A percentile compares a stretch with the other conserved stretches of the same genome.
These are phyloP conservation scores for Aspergillus diversus DNA, from an alignment of 495 filamentous ascomycete genomes.

Conservation along the genomic window DNA sequence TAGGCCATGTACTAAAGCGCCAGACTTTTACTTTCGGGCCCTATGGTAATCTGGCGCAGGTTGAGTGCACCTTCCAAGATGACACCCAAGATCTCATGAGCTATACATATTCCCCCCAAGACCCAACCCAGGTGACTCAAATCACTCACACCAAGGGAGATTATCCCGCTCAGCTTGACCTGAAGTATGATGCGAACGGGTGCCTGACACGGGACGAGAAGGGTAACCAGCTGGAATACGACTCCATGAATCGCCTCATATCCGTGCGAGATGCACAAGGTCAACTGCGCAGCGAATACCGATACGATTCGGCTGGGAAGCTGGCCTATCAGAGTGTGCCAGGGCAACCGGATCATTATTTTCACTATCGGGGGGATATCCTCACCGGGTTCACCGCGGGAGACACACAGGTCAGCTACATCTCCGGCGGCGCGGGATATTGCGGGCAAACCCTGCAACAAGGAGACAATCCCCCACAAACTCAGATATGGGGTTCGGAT, in stretches of 20 bases:
- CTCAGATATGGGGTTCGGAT: conserved; percentile 14
- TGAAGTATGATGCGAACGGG: conserved; percentile 15
- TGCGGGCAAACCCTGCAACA: conserved; percentile 7
- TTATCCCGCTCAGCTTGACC: neutral
- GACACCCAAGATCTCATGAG: neutral
- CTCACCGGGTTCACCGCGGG: conserved; percentile 10
- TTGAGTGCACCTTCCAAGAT: conserved; percentile 9
- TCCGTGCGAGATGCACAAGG: neutral
- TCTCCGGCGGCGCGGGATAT: conserved; percentile 3
- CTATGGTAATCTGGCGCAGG: conserved; percentile 5
- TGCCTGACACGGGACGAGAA: conserved; percentile 14
- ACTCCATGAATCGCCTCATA: neutral
- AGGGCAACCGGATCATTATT: neutral
- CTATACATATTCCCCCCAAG: conserved; percentile 2
- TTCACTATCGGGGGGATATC: conserved; percentile 8
- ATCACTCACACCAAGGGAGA: conserved; percentile 16
- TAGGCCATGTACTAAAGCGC: neutral
- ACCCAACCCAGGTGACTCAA: conserved; percentile 13
- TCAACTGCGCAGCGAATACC: conserved; percentile 6
- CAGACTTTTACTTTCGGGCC: conserved; percentile 7
- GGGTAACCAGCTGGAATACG: conserved; percentile 11
- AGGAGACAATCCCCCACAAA: neutral
- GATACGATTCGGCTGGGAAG: conserved; percentile 5
- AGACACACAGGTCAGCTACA: neutral
- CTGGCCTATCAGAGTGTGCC: conserved; percentile 6